phyloP scores from a whole-genome alignment of 202 grass and related monocot genomes.

The Bolboschoenoplectus hybrid region DNA sequence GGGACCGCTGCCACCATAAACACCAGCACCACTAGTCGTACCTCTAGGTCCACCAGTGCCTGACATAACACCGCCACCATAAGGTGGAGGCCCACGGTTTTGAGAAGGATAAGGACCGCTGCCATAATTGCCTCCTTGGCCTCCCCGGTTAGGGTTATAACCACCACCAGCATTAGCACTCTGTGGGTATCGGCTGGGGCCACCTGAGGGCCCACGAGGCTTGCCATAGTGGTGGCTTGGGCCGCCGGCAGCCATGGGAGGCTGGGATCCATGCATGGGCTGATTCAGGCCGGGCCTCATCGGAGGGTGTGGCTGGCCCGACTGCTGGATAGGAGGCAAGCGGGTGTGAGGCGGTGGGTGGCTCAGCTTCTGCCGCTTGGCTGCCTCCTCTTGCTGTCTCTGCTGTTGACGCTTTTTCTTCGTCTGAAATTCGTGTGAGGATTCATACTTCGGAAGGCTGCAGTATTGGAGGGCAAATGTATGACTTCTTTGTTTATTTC shows the following conservation, averaged over 20 bases:
- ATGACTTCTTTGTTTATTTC: background rate
- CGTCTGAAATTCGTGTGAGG: constrained; percentile 86
- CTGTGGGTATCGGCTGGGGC: constrained; percentile 69
- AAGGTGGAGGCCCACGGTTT: constrained; percentile 65
- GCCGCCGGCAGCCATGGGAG: constrained; percentile 55
- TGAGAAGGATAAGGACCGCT: constrained; percentile 64
- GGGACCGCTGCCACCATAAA: constrained; percentile 44
- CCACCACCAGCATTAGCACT: constrained; percentile 62
- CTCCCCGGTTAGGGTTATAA: constrained; percentile 67
- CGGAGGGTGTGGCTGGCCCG: constrained; percentile 63
- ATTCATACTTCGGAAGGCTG: constrained; percentile 88
- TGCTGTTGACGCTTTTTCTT: constrained; percentile 97
- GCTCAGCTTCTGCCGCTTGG: constrained; percentile 75
- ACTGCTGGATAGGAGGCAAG: constrained; percentile 80
- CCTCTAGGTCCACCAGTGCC: constrained; percentile 57
- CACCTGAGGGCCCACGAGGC: constrained; percentile 65
- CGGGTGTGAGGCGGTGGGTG: constrained; percentile 79
- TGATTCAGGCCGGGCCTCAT: constrained; percentile 59
- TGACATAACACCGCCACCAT: constrained; percentile 50
- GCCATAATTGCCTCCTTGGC: constrained; percentile 62
- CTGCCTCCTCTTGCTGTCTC: constrained; percentile 84
- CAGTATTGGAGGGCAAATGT: background rate
- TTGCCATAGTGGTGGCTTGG: constrained; percentile 80
- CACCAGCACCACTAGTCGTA: constrained; percentile 47
- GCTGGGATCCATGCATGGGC: constrained; percentile 57